A percentile compares a stretch with the other conserved stretches of the same genome.
These are phyloP conservation scores for Melaleuca quinquenervia DNA, from an alignment of 345 rosid genomes.

Conservation along the genomic window DNA sequence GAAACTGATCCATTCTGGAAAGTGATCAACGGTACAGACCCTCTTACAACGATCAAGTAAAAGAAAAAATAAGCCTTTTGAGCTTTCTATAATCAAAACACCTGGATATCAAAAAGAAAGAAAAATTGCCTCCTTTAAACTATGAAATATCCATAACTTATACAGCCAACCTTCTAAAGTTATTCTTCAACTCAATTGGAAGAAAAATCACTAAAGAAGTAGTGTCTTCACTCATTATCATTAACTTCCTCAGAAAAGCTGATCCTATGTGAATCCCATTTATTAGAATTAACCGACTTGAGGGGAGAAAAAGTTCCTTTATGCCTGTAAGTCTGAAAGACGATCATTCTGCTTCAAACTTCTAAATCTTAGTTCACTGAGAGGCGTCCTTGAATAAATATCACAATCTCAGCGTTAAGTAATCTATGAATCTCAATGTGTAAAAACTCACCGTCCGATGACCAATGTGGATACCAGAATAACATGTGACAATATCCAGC, in stretches of 20 bases:
- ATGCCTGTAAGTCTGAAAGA: background rate
- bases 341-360: background rate
- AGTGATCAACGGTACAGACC: background rate
- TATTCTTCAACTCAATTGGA: background rate
- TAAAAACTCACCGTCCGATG: background rate
- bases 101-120: background rate
- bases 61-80: background rate
- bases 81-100: background rate
- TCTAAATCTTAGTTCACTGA: background rate
- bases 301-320: background rate
- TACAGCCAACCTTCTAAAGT: background rate
- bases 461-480: background rate
- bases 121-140: background rate
- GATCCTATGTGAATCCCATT: background rate
- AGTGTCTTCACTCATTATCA: background rate
- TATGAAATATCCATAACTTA: background rate
- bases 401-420: background rate
- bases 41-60: background rate
- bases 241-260: background rate
- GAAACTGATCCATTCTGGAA: background rate
- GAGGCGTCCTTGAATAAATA: background rate
- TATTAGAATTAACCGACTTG: background rate
- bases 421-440: background rate
- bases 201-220: background rate
- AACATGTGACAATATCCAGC: background rate